Conservation (phyloP, 257 asterid genomes). For the Solanum clarkiae region DNA sequence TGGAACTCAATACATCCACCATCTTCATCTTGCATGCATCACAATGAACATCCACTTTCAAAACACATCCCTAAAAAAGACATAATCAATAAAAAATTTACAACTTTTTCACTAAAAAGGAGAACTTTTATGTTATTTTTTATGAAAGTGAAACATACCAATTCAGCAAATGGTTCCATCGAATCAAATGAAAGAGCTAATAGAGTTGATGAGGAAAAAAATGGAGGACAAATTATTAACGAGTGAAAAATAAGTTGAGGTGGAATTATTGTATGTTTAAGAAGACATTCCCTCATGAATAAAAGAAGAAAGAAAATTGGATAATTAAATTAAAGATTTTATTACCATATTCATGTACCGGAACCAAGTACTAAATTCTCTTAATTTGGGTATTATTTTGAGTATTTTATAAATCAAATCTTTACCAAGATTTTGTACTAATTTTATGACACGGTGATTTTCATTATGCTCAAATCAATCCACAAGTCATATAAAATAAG, state of each 20-base stretch:
- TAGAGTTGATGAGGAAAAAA: not conserved
- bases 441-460: not conserved
- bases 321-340: not conserved
- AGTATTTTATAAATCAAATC: not conserved
- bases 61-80: constrained; percentile 24
- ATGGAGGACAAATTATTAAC: not conserved
- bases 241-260: not conserved
- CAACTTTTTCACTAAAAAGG: not conserved
- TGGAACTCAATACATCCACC: constrained; percentile 28
- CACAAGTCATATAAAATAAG: not conserved
- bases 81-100: not conserved
- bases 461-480: not conserved
- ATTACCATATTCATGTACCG: not conserved
- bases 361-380: not conserved
- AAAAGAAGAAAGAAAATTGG: not conserved
- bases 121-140: not conserved
- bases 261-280: not conserved
- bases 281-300: not conserved
- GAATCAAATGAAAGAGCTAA: not conserved
- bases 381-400: not conserved
- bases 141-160: not conserved
- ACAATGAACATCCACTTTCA: constrained; percentile 41
- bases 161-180: constrained; percentile 25
- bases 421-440: not conserved
- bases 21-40: constrained; percentile 39